Evolutionary conservation across 139 green algal genomes (phyloP), one percentile per base, ranked within the genome.

Genomic region (Chlorella sp.): DNA sequence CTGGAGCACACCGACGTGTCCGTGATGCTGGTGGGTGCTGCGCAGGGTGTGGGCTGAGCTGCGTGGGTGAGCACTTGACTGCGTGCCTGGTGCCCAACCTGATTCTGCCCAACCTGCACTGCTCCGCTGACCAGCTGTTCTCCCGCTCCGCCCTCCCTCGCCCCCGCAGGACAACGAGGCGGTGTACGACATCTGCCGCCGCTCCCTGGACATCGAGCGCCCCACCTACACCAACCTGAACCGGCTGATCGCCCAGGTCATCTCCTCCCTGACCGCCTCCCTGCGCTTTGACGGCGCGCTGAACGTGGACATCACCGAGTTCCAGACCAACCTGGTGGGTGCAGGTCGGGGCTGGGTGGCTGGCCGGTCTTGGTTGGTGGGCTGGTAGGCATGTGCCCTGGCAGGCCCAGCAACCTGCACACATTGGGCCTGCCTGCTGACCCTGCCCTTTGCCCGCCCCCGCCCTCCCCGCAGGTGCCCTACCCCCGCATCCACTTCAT

Each of bases 401-500:
- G n/a, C n/a, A n/a, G n/a, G n/a, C n/a, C n/a, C n/a, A n/a, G 70
- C 14, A 51, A 11, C 8, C 24, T 62, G 40, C 24, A 28, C 46
- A 22, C 2, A 2, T 62, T 32, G 73, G n/a, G 22, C 48, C 26
- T 36, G 41, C 70, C 17, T 77, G 19, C 70, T 36, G n/a, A 1
- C 20, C 41, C 30, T 16, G 3, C 40, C 40, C 41, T n/a, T 73
- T 1, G 26, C 43, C 46, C 44, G 2, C 75, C 68, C 32, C 32
- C 22, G 3, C n/a, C 48, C 68, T 26, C 34, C 51, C 34, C 34
- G 46, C 76, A 82, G 76, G 76, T 99, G 90, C 97, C 97, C 74
- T 99, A 98, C 93, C 97, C 97, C 48, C 95, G 97, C 84, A 99
- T 99, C 91, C 97, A 99, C 95, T 99, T 99, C 92, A 98, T 99